Percentiles rank a stretch among this genome's conserved stretches.
Evolutionary conservation across 1,139 yeast species (phyloP).

Genomic region (Scheffersomyces segobiensis): DNA sequence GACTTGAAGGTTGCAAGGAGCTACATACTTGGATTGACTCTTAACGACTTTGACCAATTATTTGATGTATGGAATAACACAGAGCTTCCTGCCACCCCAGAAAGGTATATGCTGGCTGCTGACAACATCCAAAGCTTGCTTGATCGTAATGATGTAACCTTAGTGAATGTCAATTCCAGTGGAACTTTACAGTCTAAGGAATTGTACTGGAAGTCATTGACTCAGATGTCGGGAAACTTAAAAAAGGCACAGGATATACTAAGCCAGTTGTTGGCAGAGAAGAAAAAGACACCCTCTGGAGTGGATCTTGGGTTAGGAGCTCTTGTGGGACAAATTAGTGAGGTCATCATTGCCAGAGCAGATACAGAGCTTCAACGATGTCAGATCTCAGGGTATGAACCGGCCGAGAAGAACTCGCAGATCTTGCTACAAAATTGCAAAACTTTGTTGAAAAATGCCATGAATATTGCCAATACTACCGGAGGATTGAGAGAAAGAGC

Average conservation of each 20-base stretch:
- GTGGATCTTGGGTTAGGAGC: constrained; percentile 32
- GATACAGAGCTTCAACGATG: constrained; percentile 56
- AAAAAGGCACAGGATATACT: constrained; percentile 42
- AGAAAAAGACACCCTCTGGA: constrained; percentile 18
- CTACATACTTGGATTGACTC: constrained; percentile 22
- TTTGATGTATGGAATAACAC: constrained; percentile 26
- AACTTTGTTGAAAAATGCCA: constrained; percentile 47
- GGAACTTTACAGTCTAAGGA: constrained; percentile 5
- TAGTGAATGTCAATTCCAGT: constrained; percentile 11
- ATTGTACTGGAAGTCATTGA: constrained; percentile 40
- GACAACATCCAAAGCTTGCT: constrained; percentile 45
- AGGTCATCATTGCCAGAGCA: constrained; percentile 48
- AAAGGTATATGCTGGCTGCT: constrained; percentile 39
- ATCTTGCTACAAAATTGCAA: constrained; percentile 39
- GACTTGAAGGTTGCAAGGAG: constrained; percentile 26
- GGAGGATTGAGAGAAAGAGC: constrained; percentile 55
- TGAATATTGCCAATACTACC: constrained; percentile 43
- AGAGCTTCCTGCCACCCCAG: constrained; percentile 28
- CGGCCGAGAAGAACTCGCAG: constrained; percentile 27
- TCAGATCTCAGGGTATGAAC: constrained; percentile 26
- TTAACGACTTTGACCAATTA: constrained; percentile 15
- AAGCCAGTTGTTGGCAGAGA: constrained; percentile 16
- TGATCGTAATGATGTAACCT: constrained; percentile 34
- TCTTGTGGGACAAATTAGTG: constrained; percentile 41
- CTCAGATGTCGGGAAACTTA: constrained; percentile 36